Percentiles rank a stretch among this genome's conserved stretches.
Conservation (phyloP, 2,329 filamentous ascomycete species). For the Pseudocercospora eumusae region DNA sequence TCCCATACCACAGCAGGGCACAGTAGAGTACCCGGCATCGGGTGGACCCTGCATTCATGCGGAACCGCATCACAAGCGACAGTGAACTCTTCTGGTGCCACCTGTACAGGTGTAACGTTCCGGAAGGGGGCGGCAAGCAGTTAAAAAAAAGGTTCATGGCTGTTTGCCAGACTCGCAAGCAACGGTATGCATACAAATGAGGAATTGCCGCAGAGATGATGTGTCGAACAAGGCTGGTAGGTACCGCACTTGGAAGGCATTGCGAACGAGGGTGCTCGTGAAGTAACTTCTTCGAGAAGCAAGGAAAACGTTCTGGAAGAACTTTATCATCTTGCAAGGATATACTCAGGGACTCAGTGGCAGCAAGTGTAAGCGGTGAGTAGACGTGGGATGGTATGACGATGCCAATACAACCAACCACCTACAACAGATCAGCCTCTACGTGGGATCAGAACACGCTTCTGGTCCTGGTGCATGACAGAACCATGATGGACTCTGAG, state of each 20-base stretch:
- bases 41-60: conserved; percentile 1
- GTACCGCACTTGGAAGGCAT: not conserved
- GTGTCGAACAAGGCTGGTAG: not conserved
- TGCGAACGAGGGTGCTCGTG: not conserved
- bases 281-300: conserved; percentile 3
- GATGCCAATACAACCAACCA: conserved; percentile 7
- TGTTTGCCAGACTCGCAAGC: not conserved
- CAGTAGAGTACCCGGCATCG: not conserved
- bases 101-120: not conserved
- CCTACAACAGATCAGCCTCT: not conserved
- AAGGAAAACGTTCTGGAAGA: not conserved
- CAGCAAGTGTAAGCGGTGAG: conserved; percentile 5
- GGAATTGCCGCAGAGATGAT: not conserved
- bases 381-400: not conserved
- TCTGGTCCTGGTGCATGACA: not conserved
- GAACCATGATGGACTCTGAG: not conserved
- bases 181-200: not conserved
- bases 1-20: too few relatives aligned
- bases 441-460: not conserved
- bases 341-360: not conserved
- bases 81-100: not conserved
- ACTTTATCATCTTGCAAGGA: not conserved
- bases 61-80: not conserved
- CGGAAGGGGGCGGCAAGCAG: not conserved
- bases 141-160: not conserved